Percentiles rank a stretch among this genome's conserved stretches.
phyloP scores from a whole-genome alignment of 176 grass and related monocot species.

The Phyllostachys edulis region DNA sequence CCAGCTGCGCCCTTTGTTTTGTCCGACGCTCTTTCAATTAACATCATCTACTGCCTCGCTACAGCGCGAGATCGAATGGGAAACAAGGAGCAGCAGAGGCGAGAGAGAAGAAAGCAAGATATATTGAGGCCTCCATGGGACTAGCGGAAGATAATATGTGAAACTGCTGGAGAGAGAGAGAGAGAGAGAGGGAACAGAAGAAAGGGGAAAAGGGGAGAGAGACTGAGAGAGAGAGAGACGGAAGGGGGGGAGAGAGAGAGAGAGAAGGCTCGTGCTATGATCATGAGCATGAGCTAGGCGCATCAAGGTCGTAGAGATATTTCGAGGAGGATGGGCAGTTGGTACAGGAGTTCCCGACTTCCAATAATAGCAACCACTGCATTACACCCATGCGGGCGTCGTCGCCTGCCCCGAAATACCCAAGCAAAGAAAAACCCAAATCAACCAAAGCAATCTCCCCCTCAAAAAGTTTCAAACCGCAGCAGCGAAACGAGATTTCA shows the following conservation, averaged over 20 bases:
- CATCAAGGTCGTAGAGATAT: constrained; percentile 26
- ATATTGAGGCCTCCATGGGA: neutral
- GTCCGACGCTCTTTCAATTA: neutral
- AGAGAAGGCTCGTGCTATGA: neutral
- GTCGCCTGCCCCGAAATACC: neutral
- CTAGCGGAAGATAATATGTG: neutral
- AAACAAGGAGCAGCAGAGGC: neutral
- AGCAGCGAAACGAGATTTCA: neutral
- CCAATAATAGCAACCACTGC: constrained; percentile 23
- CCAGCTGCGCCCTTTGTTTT: neutral
- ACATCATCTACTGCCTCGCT: neutral
- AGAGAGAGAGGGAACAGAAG: neutral
- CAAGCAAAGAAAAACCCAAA: neutral
- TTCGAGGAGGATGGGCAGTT: constrained; percentile 6
- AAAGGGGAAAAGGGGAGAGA: no score
- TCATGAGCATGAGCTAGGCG: neutral
- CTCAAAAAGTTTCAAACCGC: neutral
- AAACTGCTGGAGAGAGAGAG: neutral
- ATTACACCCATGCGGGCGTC: neutral
- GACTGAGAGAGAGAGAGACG: neutral
- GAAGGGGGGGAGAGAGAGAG: neutral
- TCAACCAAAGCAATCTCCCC: neutral
- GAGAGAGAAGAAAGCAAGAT: neutral
- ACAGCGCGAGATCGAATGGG: neutral
- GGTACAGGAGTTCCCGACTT: constrained; percentile 37